Evolutionary conservation across 1,284 basidiomycete genomes (phyloP).

Genomic region (Xanthoconium separans): DNA sequence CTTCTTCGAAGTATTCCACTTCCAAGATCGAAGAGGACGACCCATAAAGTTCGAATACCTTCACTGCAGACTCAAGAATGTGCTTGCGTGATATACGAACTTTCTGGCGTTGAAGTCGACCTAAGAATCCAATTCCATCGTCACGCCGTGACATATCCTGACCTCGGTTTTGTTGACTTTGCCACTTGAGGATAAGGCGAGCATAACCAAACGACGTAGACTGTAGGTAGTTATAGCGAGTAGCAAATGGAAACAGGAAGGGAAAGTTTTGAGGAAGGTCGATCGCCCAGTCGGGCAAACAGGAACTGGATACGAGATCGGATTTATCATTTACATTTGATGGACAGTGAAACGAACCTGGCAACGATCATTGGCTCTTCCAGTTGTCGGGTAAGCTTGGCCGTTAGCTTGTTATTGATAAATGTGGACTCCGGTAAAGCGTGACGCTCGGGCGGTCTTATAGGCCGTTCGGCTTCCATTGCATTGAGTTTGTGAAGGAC

Average conservation of each 20-base stretch:
- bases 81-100: slow-evolving; percentile 94
- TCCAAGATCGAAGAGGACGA: slow-evolving; percentile 91
- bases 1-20: slow-evolving; percentile 99
- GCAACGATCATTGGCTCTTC: slow-evolving; percentile 99
- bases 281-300: slow-evolving; percentile 94
- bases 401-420: slow-evolving; percentile 97
- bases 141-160: slow-evolving; percentile 80
- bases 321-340: neutral
- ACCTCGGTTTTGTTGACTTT: slow-evolving; percentile 75
- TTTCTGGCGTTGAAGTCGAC: slow-evolving; percentile 92
- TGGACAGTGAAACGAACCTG: slow-evolving; percentile 49
- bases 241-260: slow-evolving; percentile 98
- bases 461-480: slow-evolving; percentile 56
- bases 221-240: slow-evolving; percentile 94
- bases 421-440: slow-evolving; percentile 78
- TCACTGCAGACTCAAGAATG: slow-evolving; percentile 95
- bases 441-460: slow-evolving; percentile 49
- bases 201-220: slow-evolving; percentile 98
- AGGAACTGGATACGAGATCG: slow-evolving; percentile 57
- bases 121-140: slow-evolving; percentile 89
- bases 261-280: slow-evolving; percentile 94
- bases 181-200: slow-evolving; percentile 87
- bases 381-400: slow-evolving; percentile 95
- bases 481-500: slow-evolving; percentile 83
- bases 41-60: slow-evolving; percentile 97